These are phyloP conservation scores for Penicillium bovifimosum DNA, from an alignment of 495 filamentous ascomycete genomes.

Conservation along the genomic window DNA sequence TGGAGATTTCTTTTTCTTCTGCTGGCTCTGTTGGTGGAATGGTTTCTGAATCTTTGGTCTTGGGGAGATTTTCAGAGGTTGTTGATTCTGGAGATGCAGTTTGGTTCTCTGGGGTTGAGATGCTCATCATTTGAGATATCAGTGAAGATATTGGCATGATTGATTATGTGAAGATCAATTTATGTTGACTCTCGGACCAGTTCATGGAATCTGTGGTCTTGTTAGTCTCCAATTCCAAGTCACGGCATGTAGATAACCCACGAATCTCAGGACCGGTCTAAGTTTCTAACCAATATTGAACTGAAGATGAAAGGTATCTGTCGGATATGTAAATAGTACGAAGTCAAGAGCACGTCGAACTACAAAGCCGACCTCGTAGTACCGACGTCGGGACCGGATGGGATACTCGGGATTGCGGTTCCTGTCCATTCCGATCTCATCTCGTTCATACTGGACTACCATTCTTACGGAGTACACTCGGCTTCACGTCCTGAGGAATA, in stretches of 20 bases:
- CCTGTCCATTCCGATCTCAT: conserved; percentile 15
- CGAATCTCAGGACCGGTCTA: neutral
- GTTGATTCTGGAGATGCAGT: neutral
- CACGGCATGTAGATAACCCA: neutral
- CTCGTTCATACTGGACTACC: neutral
- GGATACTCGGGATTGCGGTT: conserved; percentile 11
- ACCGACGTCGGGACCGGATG: conserved; percentile 21
- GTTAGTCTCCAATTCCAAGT: neutral
- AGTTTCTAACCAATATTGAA: neutral
- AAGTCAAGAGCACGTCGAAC: neutral
- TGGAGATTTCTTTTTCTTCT: neutral
- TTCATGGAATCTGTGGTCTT: neutral
- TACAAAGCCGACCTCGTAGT: too few species aligned
- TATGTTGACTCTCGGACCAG: neutral
- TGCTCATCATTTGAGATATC: neutral
- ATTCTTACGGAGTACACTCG: neutral
- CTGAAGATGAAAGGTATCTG: neutral
- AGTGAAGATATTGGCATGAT: neutral
- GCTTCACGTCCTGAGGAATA: neutral
- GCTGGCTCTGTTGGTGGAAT: neutral
- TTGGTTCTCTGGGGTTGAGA: neutral
- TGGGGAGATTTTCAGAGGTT: neutral
- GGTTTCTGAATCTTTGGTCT: neutral
- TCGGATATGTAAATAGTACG: too few species aligned
- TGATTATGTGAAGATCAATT: neutral